phyloP scores from a whole-genome alignment of 257 asterid species.

The Parsonsia alboflavescens region DNA sequence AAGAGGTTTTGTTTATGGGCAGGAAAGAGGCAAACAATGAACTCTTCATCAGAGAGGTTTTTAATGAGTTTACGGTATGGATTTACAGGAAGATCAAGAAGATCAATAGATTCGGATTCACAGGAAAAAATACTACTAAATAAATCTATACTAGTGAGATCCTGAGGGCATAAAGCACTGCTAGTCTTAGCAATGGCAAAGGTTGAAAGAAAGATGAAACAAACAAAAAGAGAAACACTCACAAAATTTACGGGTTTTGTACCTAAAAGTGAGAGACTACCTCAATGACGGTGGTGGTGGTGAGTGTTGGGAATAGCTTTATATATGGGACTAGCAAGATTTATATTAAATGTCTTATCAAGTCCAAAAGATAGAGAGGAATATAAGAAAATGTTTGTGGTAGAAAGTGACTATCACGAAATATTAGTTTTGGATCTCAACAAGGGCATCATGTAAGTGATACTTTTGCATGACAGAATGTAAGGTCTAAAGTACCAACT shows the following conservation, averaged over 20 bases:
- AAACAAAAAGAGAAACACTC: too few species aligned
- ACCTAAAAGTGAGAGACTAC: neutral
- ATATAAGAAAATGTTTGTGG: too few species aligned
- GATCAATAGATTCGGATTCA: neutral
- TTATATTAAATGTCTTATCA: too few species aligned
- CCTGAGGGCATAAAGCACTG: neutral
- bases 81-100: conserved; percentile 2
- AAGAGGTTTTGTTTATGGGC: neutral
- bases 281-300: too few species aligned
- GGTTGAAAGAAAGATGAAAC: neutral
- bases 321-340: neutral
- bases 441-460: neutral
- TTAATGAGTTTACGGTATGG: neutral
- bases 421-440: neutral
- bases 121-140: neutral
- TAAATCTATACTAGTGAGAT: neutral
- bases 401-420: neutral
- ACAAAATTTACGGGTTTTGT: too few species aligned
- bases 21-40: neutral
- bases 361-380: too few species aligned
- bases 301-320: neutral
- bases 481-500: neutral
- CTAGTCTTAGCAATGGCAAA: neutral
- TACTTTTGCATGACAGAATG: neutral
- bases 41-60: neutral